Percentiles rank a stretch among this genome's conserved stretches.
phyloP scores from a whole-genome alignment of 352 stramenopile species.

The Phytophthora ohioensis region DNA sequence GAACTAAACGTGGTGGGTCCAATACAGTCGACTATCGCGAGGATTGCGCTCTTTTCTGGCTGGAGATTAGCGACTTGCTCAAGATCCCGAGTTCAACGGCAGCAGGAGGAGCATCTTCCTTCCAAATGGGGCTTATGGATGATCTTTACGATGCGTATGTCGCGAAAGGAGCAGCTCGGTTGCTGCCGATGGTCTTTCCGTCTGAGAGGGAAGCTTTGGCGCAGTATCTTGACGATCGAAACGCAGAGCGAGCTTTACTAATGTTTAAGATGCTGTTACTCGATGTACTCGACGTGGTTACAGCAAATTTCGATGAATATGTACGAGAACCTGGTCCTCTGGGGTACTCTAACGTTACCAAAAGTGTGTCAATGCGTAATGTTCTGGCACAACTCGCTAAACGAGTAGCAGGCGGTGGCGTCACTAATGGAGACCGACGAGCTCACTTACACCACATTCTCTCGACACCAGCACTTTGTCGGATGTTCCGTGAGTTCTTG shows the following conservation, averaged over 20 bases:
- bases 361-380: slow-evolving; percentile 58
- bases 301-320: slow-evolving; percentile 64
- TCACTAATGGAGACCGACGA: slow-evolving; percentile 46
- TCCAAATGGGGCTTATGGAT: slow-evolving; percentile 67
- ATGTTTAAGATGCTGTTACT: slow-evolving; percentile 73
- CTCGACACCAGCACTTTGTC: slow-evolving; percentile 53
- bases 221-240: slow-evolving; percentile 55
- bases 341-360: slow-evolving; percentile 49
- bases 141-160: slow-evolving; percentile 72
- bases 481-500: slow-evolving; percentile 69
- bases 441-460: slow-evolving; percentile 62
- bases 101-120: slow-evolving; percentile 43
- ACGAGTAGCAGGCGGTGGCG: slow-evolving; percentile 38
- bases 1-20: slow-evolving; percentile 6
- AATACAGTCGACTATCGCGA: slow-evolving; percentile 59
- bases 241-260: slow-evolving; percentile 52
- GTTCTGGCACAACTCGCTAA: slow-evolving; percentile 62
- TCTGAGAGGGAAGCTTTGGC: slow-evolving; percentile 55
- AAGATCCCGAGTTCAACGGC: slow-evolving; percentile 57
- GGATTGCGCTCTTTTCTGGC: slow-evolving; percentile 75
- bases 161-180: slow-evolving; percentile 42
- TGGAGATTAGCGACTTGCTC: slow-evolving; percentile 72
- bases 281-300: slow-evolving; percentile 66
- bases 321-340: slow-evolving; percentile 49
- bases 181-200: slow-evolving; percentile 62